Conservation (phyloP, 1,284 basidiomycete genomes). For the Trichosporon ovoides region DNA sequence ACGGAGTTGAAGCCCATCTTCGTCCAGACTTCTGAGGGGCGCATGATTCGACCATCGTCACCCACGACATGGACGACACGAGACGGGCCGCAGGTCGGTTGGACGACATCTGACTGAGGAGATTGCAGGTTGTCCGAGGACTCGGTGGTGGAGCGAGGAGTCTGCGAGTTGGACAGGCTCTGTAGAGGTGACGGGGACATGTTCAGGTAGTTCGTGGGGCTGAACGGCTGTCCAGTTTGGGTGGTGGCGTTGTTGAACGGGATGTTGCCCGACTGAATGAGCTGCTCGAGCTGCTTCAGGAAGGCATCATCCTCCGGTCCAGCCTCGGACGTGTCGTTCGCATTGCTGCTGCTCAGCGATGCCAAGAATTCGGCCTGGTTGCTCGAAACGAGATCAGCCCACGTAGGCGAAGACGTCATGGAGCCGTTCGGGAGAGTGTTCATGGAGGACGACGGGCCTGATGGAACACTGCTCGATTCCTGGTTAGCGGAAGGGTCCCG, state of each 20-base stretch:
- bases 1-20: constrained; percentile 29
- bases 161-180: constrained; percentile 26
- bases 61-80: constrained; percentile 36
- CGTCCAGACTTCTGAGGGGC: constrained; percentile 43
- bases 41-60: constrained; percentile 37
- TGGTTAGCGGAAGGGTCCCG: constrained; percentile 13
- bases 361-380: constrained; percentile 41
- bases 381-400: constrained; percentile 33
- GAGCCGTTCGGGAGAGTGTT: background rate
- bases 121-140: constrained; percentile 20
- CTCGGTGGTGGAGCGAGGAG: constrained; percentile 21
- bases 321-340: constrained; percentile 12
- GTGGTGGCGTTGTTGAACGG: constrained; percentile 5
- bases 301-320: constrained; percentile 33
- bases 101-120: constrained; percentile 18
- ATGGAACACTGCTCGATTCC: background rate
- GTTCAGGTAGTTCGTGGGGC: constrained; percentile 45
- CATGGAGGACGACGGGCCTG: background rate
- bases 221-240: constrained; percentile 21
- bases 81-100: constrained; percentile 6
- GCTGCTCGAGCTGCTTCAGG: constrained; percentile 33
- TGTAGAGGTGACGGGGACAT: constrained; percentile 43
- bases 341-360: constrained; percentile 24
- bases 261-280: constrained; percentile 24
- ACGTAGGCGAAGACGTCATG: constrained; percentile 7